These are phyloP conservation scores for Houttuynia cordata DNA, from an alignment of 164 flowering plant genomes.

Conservation along the genomic window DNA sequence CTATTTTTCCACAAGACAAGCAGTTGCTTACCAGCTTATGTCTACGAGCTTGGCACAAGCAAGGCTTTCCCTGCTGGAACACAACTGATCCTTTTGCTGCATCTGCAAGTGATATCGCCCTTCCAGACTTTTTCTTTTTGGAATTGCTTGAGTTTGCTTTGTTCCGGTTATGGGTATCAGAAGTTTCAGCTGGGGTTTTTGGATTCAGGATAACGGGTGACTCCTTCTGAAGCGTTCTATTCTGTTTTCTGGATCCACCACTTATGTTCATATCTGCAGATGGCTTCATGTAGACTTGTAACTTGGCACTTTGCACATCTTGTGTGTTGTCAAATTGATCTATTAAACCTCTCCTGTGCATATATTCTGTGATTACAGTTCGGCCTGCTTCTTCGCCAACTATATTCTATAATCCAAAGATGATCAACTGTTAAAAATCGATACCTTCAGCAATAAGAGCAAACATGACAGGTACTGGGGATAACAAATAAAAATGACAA, in stretches of 20 bases:
- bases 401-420: constrained; percentile 51
- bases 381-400: constrained; percentile 71
- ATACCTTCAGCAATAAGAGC: neutral
- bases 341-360: constrained; percentile 58
- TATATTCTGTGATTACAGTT: constrained; percentile 66
- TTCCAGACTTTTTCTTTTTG: constrained; percentile 70
- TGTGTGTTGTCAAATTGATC: constrained; percentile 14
- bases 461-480: no score
- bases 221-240: constrained; percentile 34
- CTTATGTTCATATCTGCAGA: constrained; percentile 28
- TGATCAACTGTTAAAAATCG: neutral
- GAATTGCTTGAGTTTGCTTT: constrained; percentile 33
- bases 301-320: constrained; percentile 25
- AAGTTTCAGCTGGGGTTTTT: constrained; percentile 13
- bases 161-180: constrained; percentile 18
- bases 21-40: constrained; percentile 87
- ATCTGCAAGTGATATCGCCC: constrained; percentile 80
- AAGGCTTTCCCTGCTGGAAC: constrained; percentile 90
- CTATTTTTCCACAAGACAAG: constrained; percentile 91
- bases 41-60: no score
- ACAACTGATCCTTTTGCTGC: constrained; percentile 89
- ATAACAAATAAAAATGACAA: neutral
- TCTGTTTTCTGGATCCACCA: constrained; percentile 39
- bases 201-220: constrained; percentile 18
- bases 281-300: constrained; percentile 79